A percentile compares a stretch with the other conserved stretches of the same genome.
phyloP scores from a whole-genome alignment of 2,329 filamentous ascomycete species.

The Orbilia blumenaviensis region DNA sequence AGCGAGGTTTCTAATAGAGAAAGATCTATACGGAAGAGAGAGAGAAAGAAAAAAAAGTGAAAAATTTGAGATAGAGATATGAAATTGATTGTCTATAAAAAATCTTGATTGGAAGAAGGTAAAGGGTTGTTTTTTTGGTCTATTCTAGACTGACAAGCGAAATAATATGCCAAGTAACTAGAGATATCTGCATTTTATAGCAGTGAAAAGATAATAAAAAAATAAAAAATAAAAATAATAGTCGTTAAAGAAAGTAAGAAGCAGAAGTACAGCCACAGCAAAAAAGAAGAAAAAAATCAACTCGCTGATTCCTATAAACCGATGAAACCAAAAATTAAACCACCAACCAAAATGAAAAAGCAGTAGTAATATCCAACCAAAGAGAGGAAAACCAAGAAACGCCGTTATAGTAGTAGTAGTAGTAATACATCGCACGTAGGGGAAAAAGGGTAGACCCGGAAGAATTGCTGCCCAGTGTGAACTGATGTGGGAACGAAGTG shows the following conservation, averaged over 20 bases:
- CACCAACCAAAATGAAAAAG: constrained; percentile 12
- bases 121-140: not conserved
- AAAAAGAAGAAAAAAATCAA: constrained; percentile 2
- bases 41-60: not conserved
- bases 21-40: not conserved
- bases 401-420: constrained; percentile 11
- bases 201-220: too few relatives aligned
- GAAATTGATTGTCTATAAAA: constrained; percentile 9
- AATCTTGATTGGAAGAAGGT: not conserved
- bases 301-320: constrained; percentile 15
- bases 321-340: constrained; percentile 7
- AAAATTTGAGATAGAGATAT: not conserved
- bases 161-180: constrained; percentile 54
- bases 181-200: constrained; percentile 1
- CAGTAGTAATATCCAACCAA: constrained; percentile 3
- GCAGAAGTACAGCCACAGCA: constrained; percentile 1
- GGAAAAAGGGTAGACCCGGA: not conserved
- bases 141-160: constrained; percentile 52
- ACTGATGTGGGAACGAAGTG: not conserved
- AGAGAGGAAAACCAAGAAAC: constrained; percentile 27
- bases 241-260: constrained; percentile 29
- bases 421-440: constrained; percentile 25
- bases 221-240: not conserved
- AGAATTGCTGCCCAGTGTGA: constrained; percentile 6
- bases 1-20: not conserved